Base-by-base conservation (phyloP, 2,329 filamentous ascomycete species). In the Cladosporium sp. region DNA sequence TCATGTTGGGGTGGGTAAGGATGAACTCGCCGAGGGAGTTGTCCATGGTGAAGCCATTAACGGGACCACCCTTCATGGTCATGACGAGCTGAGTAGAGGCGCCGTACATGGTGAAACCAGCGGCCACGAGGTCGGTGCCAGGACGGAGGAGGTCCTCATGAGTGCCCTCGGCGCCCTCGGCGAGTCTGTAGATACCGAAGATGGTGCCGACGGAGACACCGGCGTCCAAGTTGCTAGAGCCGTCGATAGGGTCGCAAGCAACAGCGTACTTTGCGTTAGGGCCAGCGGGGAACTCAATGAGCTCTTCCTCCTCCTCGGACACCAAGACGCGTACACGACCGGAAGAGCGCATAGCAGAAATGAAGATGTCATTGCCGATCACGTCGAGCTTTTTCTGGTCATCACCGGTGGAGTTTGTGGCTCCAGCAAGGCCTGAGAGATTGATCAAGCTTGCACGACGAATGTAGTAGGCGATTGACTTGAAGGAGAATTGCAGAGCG, bases 81-180 rank as follows among this genome's bases (percentile, higher is more conserved):
- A 99, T 89, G 70, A 99, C 94, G 47, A 99, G 83, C 80, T 97
- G 93, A 3, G 94, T 87, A 3, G 92, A 97, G 67, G 94, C 94
- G 72, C 94, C 94, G 78, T 99, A 99, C 94, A 99, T 99, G 76
- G 94, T 99, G 83, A 99, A 99, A n/a, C 94, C 94, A 20, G 90
- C 88, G 37, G 94, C 93, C 19, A 97, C 84, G 65, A 97, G 85
- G 76, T 97, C 92, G 1, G 89, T 93, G 59, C 94, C 94, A 1
- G 94, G 89, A 75, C 87, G 87, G 61, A 97, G 84, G 61, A 99
- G 84, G 74, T 97, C 92, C 70, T 95, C 91, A 67, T 89, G 88
- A 60, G 83, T 88, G 64, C 89, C 89, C 60, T 78, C 81, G 14
- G 88, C 86, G 64, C 83, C 87, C 14, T 95, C 90, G 60, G 87